Percentiles rank a stretch among this genome's conserved stretches.
Conservation (phyloP, 768 basidiomycete genomes). For the Tulasnella calospora region DNA sequence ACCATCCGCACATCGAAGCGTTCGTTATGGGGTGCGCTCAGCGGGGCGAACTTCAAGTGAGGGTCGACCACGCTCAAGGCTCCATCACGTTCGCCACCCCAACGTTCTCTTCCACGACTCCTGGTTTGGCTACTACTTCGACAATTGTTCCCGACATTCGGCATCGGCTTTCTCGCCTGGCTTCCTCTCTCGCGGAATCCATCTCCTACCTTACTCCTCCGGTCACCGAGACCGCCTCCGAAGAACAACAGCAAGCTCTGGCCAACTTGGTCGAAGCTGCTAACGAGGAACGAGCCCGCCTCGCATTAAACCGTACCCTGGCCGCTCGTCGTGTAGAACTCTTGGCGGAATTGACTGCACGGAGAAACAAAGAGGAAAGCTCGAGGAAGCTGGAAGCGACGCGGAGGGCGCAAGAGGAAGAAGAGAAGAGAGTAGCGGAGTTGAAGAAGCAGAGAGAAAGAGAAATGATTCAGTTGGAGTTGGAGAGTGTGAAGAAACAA, state of each 20-base stretch:
- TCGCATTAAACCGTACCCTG: constrained; percentile 69
- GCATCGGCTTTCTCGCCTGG: constrained; percentile 72
- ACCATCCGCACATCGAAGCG: constrained; percentile 76
- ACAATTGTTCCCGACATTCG: constrained; percentile 49
- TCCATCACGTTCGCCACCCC: constrained; percentile 82
- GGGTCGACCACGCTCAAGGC: constrained; percentile 82
- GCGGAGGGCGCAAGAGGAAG: constrained; percentile 65
- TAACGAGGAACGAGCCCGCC: constrained; percentile 69
- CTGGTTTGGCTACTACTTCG: constrained; percentile 34
- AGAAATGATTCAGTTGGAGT: constrained; percentile 55
- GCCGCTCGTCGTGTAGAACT: constrained; percentile 82
- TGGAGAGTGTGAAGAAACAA: constrained; percentile 69
- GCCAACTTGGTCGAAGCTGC: constrained; percentile 57
- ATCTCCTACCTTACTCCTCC: constrained; percentile 52
- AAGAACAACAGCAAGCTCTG: constrained; percentile 57
- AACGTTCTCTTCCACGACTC: constrained; percentile 45
- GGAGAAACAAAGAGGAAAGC: constrained; percentile 86
- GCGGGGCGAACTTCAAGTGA: constrained; percentile 77
- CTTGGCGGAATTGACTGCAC: constrained; percentile 71
- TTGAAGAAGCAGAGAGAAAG: constrained; percentile 59
- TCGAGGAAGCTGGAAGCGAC: constrained; percentile 66
- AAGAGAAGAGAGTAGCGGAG: constrained; percentile 55
- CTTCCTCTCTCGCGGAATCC: constrained; percentile 64
- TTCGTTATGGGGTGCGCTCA: constrained; percentile 91
- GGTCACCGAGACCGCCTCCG: constrained; percentile 41